Evolutionary conservation across 75 land plant genomes (phyloP).

Genomic region (Picea sitchensis): DNA sequence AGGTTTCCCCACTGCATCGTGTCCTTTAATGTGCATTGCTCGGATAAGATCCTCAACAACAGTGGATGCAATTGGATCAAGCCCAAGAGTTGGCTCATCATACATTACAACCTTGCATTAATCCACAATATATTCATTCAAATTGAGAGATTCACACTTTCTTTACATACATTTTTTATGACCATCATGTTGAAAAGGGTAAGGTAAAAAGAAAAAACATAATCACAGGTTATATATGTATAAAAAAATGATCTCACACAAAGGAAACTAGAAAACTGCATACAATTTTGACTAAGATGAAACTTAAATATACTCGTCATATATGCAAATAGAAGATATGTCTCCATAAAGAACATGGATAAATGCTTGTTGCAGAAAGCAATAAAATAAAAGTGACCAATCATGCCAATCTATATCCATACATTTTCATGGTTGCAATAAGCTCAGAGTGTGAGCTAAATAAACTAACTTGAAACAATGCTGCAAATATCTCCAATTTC

Average conservation of each 20-base stretch:
- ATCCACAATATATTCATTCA: neutral
- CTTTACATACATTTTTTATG: neutral
- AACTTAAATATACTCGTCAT: neutral
- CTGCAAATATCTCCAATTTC: too few relatives aligned
- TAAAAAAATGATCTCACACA: neutral
- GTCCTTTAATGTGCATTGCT: slow-evolving; percentile 80
- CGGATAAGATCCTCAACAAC: slow-evolving; percentile 98
- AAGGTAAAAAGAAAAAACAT: neutral
- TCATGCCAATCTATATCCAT: too few relatives aligned
- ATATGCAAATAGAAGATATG: neutral
- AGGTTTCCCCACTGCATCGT: slow-evolving; percentile 69
- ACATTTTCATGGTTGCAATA: too few relatives aligned
- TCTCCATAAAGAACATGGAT: neutral
- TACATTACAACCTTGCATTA: slow-evolving; percentile 75
- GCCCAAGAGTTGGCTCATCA: slow-evolving; percentile 98
- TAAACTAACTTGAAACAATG: too few relatives aligned
- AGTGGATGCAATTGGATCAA: slow-evolving; percentile 98
- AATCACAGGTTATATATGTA: neutral
- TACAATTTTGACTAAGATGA: neutral
- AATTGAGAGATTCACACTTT: too few relatives aligned
- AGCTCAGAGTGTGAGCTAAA: too few relatives aligned
- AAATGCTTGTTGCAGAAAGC: neutral
- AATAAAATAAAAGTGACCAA: too few relatives aligned
- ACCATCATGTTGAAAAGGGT: neutral
- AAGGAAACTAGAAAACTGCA: neutral